These are phyloP conservation scores for Rhodosporidiobolus odoratus DNA, from an alignment of 768 basidiomycete species.

Conservation along the genomic window DNA sequence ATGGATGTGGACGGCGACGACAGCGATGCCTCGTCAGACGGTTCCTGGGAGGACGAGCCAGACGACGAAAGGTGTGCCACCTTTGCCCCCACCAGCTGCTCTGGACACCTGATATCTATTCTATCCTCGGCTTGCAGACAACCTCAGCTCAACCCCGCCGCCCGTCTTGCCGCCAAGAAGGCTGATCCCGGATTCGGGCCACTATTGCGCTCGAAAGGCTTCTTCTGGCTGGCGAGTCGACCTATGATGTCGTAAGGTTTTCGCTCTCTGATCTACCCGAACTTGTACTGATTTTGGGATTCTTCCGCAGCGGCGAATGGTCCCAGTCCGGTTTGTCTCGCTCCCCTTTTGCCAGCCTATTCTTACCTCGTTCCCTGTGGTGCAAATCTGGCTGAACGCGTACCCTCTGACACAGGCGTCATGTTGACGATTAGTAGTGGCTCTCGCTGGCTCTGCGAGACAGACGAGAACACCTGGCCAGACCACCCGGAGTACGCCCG, in stretches of 20 bases:
- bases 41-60: conserved; percentile 37
- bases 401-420: no score
- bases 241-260: conserved; percentile 32
- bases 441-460: conserved; percentile 43
- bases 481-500: conserved; percentile 37
- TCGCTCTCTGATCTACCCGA: no score
- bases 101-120: neutral
- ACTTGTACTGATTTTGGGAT: no score
- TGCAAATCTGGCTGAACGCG: neutral
- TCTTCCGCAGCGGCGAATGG: conserved; percentile 43
- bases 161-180: conserved; percentile 42
- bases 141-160: conserved; percentile 44
- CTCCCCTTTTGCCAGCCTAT: no score
- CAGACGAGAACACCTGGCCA: conserved; percentile 43
- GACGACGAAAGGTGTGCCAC: conserved; percentile 11
- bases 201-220: conserved; percentile 46
- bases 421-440: conserved; percentile 45
- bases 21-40: conserved; percentile 29
- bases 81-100: no score
- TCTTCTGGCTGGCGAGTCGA: conserved; percentile 46
- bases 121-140: conserved; percentile 17
- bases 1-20: conserved; percentile 38
- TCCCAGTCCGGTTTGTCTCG: conserved; percentile 43
- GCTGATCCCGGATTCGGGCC: conserved; percentile 42
- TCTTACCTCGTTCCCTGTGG: no score